A percentile compares a stretch with the other conserved stretches of the same genome.
These are phyloP conservation scores for Gynandropsis gynandra DNA, from an alignment of 345 rosid species.

Conservation along the genomic window DNA sequence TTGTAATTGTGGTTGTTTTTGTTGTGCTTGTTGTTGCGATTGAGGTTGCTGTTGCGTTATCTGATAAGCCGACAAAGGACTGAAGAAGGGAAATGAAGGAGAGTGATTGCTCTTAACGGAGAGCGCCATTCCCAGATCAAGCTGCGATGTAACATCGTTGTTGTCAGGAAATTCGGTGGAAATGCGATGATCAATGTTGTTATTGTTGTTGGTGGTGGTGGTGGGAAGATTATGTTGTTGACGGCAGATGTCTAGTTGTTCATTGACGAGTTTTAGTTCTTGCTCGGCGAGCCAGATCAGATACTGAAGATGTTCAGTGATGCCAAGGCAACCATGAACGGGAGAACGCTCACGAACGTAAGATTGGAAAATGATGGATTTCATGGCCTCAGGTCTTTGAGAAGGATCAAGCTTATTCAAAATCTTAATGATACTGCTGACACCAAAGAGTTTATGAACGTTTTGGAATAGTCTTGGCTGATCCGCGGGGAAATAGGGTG, in stretches of 20 bases:
- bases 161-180: conserved; percentile 22
- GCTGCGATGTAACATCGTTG: conserved; percentile 53
- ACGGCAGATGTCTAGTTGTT: no score
- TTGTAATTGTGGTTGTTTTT: no score
- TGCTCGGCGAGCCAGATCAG: conserved; percentile 50
- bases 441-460: conserved; percentile 77
- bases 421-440: conserved; percentile 60
- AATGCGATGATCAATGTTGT: conserved; percentile 15
- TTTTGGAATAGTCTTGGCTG: conserved; percentile 65
- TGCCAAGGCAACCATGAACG: conserved; percentile 65
- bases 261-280: conserved; percentile 48
- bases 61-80: conserved; percentile 14
- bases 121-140: conserved; percentile 72
- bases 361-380: conserved; percentile 66
- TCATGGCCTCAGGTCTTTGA: conserved; percentile 64
- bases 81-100: conserved; percentile 9
- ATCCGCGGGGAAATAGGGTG: conserved; percentile 81
- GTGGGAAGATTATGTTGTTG: no score
- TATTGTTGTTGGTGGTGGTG: conserved; percentile 46
- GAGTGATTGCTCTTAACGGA: conserved; percentile 29
- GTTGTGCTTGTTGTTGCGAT: no score
- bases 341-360: conserved; percentile 63
- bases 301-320: conserved; percentile 40
- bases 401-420: conserved; percentile 41
- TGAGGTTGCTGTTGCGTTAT: not conserved